Evolutionary conservation across 163 green algal species (phyloP).

Genomic region (Coccomyxa subellipsoidea): DNA sequence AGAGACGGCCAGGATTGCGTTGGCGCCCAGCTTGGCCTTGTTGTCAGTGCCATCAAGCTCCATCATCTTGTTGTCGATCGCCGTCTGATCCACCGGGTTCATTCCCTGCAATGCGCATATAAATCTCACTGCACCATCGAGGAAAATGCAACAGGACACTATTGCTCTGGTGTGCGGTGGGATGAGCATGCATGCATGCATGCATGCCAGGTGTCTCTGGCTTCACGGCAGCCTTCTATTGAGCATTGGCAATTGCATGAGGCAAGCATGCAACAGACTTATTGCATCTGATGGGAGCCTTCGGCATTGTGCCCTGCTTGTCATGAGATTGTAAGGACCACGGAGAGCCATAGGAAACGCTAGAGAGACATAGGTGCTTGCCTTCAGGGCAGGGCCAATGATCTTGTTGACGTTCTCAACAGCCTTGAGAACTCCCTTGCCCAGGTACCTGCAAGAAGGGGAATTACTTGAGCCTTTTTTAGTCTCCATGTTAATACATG

Average conservation of each 20-base stretch:
- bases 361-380: not conserved
- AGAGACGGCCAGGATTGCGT: constrained; percentile 98
- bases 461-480: not conserved
- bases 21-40: constrained; percentile 97
- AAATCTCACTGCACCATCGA: too few species aligned
- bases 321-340: not conserved
- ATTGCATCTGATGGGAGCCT: too few species aligned
- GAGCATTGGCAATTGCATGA: too few species aligned
- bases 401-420: constrained; percentile 95
- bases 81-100: constrained; percentile 90
- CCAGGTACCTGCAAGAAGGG: constrained; percentile 68
- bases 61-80: constrained; percentile 94
- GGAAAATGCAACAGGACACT: too few species aligned
- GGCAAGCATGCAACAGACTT: not conserved
- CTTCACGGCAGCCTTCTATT: too few species aligned
- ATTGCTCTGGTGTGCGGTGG: too few species aligned
- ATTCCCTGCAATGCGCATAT: constrained; percentile 58
- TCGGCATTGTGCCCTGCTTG: too few species aligned
- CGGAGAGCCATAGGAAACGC: too few species aligned
- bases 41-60: constrained; percentile 97
- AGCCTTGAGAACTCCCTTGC: constrained; percentile 94
- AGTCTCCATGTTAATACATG: not conserved
- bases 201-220: too few species aligned
- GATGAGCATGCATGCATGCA: too few species aligned
- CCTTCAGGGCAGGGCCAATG: constrained; percentile 84